A percentile compares a stretch with the other conserved stretches of the same genome.
Evolutionary conservation across 345 rosid genomes (phyloP).

Genomic region (Populus tremula): DNA sequence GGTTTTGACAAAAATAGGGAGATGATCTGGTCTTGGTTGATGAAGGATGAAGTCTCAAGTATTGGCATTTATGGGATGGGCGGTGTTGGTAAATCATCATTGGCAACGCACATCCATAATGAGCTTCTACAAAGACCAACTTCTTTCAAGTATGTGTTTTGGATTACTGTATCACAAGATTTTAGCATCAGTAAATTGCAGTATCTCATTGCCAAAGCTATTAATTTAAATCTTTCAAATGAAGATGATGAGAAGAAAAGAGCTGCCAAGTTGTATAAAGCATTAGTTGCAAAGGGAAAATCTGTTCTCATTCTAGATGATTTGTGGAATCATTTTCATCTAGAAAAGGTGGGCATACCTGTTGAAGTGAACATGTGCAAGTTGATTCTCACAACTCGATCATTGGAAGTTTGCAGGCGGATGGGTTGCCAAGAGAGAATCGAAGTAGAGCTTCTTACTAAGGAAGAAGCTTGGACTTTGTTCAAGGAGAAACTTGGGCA

Average conservation of each 20-base stretch:
- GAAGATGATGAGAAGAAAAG: background rate
- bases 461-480: background rate
- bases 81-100: constrained; percentile 17
- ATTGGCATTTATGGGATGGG: constrained; percentile 23
- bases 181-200: constrained; percentile 10
- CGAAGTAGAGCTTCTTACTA: background rate
- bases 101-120: constrained; percentile 7
- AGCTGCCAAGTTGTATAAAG: background rate
- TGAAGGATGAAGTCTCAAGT: background rate
- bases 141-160: constrained; percentile 1
- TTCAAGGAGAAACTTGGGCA: background rate
- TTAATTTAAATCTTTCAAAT: constrained; percentile 1
- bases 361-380: constrained; percentile 13
- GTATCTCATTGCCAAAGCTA: constrained; percentile 2
- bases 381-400: constrained; percentile 25
- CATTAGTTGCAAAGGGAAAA: background rate
- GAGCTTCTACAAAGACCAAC: background rate
- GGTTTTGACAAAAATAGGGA: background rate
- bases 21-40: background rate
- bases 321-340: background rate
- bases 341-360: constrained; percentile 1
- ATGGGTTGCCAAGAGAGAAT: constrained; percentile 9
- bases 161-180: constrained; percentile 19
- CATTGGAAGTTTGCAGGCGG: background rate
- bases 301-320: constrained; percentile 11